Evolutionary conservation across 768 basidiomycete species (phyloP).

Genomic region (Paxillus rubicundulus): DNA sequence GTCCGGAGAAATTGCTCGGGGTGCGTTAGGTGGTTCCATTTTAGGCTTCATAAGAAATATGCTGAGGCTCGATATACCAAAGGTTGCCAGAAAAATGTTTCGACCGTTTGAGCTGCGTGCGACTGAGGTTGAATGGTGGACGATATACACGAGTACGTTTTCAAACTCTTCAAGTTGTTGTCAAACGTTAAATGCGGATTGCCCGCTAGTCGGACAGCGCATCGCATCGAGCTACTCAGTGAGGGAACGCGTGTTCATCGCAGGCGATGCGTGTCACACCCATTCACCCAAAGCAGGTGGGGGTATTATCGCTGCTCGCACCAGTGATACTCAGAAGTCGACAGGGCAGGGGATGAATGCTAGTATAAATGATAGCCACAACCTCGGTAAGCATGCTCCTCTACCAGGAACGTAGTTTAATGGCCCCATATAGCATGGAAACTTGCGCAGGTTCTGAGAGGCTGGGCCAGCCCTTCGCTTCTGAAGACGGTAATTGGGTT

Average conservation of each 20-base stretch:
- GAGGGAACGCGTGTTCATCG: slow-evolving; percentile 62
- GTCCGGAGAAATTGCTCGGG: slow-evolving; percentile 48
- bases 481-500: too few relatives aligned
- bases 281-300: slow-evolving; percentile 58
- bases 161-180: neutral
- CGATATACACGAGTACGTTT: slow-evolving; percentile 55
- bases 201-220: slow-evolving; percentile 58
- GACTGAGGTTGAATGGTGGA: slow-evolving; percentile 61
- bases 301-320: neutral
- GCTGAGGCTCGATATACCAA: too few relatives aligned
- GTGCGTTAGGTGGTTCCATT: slow-evolving; percentile 26
- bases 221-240: slow-evolving; percentile 58
- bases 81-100: slow-evolving; percentile 42
- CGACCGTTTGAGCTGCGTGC: slow-evolving; percentile 49
- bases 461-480: too few relatives aligned
- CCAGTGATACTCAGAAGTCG: too few relatives aligned
- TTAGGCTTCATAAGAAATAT: too few relatives aligned
- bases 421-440: too few relatives aligned
- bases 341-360: too few relatives aligned
- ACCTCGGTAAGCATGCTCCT: too few relatives aligned
- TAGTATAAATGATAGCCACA: too few relatives aligned
- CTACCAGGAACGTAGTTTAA: too few relatives aligned
- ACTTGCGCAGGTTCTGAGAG: too few relatives aligned
- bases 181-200: neutral
- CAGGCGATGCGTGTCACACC: slow-evolving; percentile 65